These are phyloP conservation scores for Umbelopsis sp. DNA, from an alignment of 371 early-diverging fungal genomes.

Conservation along the genomic window DNA sequence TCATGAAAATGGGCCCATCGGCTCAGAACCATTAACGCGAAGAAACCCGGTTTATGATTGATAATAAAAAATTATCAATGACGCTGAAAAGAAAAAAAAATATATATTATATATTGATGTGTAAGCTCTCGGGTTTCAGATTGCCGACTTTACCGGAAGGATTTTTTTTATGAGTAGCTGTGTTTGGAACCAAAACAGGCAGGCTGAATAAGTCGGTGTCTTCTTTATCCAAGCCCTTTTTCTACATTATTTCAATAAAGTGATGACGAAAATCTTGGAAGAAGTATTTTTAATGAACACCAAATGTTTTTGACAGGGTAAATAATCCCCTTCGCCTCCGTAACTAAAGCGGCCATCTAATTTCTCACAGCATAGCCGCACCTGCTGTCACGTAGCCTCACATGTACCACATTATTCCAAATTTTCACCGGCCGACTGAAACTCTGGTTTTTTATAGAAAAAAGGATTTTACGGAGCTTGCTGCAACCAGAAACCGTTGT, in stretches of 20 bases:
- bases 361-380: background rate
- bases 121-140: background rate
- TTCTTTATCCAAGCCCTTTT: no score
- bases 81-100: background rate
- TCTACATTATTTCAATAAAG: no score
- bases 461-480: conserved; percentile 1
- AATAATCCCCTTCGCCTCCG: no score
- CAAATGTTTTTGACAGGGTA: no score
- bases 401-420: background rate
- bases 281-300: no score
- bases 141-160: conserved; percentile 8
- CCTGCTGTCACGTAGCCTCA: conserved; percentile 9
- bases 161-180: background rate
- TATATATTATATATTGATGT: background rate
- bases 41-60: background rate
- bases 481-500: no score
- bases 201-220: background rate
- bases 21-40: background rate
- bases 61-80: conserved; percentile 1
- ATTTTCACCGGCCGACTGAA: conserved; percentile 9
- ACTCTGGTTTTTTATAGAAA: background rate
- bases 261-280: no score
- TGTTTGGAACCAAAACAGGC: background rate
- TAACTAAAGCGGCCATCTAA: no score
- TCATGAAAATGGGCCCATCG: conserved; percentile 30